Conservation (phyloP, 1,284 basidiomycete genomes). For the Malassezia yamatoensis region DNA sequence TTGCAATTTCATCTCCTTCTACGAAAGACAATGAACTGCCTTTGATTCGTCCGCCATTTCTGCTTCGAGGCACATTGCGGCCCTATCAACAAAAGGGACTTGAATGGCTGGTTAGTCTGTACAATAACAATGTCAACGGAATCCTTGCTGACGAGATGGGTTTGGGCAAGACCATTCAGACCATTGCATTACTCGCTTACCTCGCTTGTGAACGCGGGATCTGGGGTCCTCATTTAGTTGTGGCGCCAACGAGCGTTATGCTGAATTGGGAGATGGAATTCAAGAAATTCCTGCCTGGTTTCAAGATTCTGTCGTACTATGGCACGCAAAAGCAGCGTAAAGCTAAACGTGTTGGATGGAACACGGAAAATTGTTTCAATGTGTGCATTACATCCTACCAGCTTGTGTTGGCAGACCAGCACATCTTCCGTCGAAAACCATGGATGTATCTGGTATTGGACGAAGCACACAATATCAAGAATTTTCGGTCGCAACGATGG, state of each 20-base stretch:
- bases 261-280: slow-evolving; percentile 99
- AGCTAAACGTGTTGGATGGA: slow-evolving; percentile 87
- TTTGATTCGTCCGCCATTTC: slow-evolving; percentile 48
- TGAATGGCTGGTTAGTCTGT: slow-evolving; percentile 87
- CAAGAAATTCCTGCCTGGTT: slow-evolving; percentile 92
- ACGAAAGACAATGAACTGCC: slow-evolving; percentile 12
- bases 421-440: slow-evolving; percentile 84
- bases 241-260: slow-evolving; percentile 87
- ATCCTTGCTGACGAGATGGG: slow-evolving; percentile 62
- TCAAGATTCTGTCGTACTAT: slow-evolving; percentile 83
- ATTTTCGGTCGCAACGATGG: slow-evolving; percentile 91
- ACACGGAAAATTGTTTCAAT: slow-evolving; percentile 81
- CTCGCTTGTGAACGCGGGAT: slow-evolving; percentile 86
- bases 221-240: slow-evolving; percentile 92
- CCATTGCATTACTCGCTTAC: slow-evolving; percentile 81
- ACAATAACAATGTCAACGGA: slow-evolving; percentile 77
- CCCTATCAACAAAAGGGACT: slow-evolving; percentile 90
- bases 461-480: slow-evolving; percentile 98
- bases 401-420: slow-evolving; percentile 75
- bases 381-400: slow-evolving; percentile 94
- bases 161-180: slow-evolving; percentile 87
- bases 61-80: slow-evolving; percentile 75
- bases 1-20: background rate
- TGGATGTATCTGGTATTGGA: slow-evolving; percentile 97
- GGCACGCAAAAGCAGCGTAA: slow-evolving; percentile 82